A percentile compares a stretch with the other conserved stretches of the same genome.
Evolutionary conservation across 441 rosid genomes (phyloP).

Genomic region (Aquilaria agallochum): DNA sequence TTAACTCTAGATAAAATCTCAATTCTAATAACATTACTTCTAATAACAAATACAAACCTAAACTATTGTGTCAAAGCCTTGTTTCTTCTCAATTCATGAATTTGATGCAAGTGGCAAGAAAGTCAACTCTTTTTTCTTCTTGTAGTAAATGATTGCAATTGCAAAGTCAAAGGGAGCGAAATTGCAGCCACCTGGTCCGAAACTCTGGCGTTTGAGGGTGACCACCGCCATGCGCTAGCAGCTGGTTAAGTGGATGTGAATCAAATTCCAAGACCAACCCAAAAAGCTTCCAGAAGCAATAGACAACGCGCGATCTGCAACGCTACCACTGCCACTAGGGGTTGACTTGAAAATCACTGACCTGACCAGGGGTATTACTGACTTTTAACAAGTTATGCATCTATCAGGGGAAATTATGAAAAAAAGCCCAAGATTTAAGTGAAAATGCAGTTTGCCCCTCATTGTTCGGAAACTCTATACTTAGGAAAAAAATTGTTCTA

Average conservation of each 20-base stretch:
- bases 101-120: conserved; percentile 28
- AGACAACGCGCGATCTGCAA: conserved; percentile 13
- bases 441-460: no score
- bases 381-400: no score
- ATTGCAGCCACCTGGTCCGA: no score
- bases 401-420: no score
- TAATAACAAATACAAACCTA: no score
- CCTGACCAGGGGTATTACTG: conserved; percentile 18
- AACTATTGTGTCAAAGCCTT: no score
- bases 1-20: no score
- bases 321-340: neutral
- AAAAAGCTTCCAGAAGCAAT: conserved; percentile 14
- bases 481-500: no score
- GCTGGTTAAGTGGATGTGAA: conserved; percentile 15
- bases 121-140: conserved; percentile 35
- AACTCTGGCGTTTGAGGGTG: neutral
- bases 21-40: no score
- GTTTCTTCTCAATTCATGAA: conserved; percentile 15
- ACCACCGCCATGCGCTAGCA: conserved; percentile 13
- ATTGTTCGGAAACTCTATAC: no score
- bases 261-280: conserved; percentile 19
- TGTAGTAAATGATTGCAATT: neutral
- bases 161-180: neutral
- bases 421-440: no score
- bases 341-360: conserved; percentile 27